A percentile compares a stretch with the other conserved stretches of the same genome.
phyloP scores from a whole-genome alignment of 1,284 basidiomycete genomes.

The Apiotrichum gamsii region DNA sequence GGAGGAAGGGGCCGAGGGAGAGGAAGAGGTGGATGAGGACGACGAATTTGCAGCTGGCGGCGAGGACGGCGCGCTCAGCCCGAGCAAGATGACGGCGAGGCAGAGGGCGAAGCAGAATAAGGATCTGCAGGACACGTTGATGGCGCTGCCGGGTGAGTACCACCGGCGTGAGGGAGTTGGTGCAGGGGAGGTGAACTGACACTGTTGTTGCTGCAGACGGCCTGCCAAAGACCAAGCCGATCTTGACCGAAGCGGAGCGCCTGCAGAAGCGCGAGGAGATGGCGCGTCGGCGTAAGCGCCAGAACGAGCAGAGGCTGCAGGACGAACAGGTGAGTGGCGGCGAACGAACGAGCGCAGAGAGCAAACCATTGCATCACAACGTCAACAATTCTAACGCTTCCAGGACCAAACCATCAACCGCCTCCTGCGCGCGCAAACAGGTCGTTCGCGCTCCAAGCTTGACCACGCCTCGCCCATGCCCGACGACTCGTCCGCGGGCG shows the following conservation, averaged over 20 bases:
- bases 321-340: constrained; percentile 69
- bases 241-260: constrained; percentile 71
- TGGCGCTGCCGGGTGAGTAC: constrained; percentile 27
- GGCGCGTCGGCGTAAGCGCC: constrained; percentile 73
- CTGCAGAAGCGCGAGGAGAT: constrained; percentile 76
- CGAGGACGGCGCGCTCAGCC: constrained; percentile 13
- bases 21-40: constrained; percentile 10
- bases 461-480: constrained; percentile 51
- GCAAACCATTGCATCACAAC: too few species aligned
- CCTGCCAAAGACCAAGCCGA: constrained; percentile 57
- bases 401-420: constrained; percentile 76
- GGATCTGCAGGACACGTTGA: constrained; percentile 23
- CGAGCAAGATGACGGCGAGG: constrained; percentile 33
- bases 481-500: constrained; percentile 5
- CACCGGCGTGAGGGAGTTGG: neutral
- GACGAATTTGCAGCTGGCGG: constrained; percentile 7
- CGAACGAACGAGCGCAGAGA: too few species aligned
- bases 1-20: constrained; percentile 8
- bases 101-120: constrained; percentile 28
- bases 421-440: constrained; percentile 75
- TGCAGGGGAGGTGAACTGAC: too few species aligned
- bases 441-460: constrained; percentile 59
- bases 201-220: too few species aligned
- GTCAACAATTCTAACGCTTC: constrained; percentile 28
- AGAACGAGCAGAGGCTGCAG: constrained; percentile 82